Conservation (phyloP, 23 red algal species). For the Gracilaria caudata region DNA sequence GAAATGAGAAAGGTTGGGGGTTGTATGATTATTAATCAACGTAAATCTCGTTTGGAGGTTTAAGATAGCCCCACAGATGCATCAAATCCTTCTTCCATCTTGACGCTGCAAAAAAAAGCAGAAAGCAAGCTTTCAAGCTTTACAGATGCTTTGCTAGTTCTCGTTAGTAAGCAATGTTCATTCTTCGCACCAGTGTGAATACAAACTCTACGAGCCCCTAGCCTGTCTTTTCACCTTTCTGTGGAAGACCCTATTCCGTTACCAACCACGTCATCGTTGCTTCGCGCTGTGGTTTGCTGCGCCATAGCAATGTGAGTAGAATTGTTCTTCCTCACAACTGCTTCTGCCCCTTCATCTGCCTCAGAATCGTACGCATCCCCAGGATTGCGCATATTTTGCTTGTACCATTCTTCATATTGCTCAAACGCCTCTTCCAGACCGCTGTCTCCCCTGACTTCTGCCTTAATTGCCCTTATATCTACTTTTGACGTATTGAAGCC, state of each 20-base stretch:
- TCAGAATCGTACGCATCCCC: slow-evolving; percentile 17
- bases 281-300: not conserved
- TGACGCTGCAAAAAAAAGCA: not conserved
- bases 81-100: not conserved
- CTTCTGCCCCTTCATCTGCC: not conserved
- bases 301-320: not conserved
- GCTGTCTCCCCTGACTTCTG: slow-evolving; percentile 64
- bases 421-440: slow-evolving; percentile 64
- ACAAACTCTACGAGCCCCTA: not conserved
- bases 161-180: not conserved
- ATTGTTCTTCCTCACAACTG: not conserved
- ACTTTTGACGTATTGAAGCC: slow-evolving; percentile 54
- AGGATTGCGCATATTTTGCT: slow-evolving; percentile 46
- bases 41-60: no score
- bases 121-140: not conserved
- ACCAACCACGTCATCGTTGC: not conserved
- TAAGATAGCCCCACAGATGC: no score
- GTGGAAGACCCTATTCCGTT: not conserved
- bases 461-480: slow-evolving; percentile 68
- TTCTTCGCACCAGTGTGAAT: not conserved
- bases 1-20: no score
- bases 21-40: no score
- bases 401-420: slow-evolving; percentile 75
- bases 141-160: not conserved
- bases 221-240: not conserved